Conservation (phyloP, 305 asterid genomes). For the Withania somnifera region DNA sequence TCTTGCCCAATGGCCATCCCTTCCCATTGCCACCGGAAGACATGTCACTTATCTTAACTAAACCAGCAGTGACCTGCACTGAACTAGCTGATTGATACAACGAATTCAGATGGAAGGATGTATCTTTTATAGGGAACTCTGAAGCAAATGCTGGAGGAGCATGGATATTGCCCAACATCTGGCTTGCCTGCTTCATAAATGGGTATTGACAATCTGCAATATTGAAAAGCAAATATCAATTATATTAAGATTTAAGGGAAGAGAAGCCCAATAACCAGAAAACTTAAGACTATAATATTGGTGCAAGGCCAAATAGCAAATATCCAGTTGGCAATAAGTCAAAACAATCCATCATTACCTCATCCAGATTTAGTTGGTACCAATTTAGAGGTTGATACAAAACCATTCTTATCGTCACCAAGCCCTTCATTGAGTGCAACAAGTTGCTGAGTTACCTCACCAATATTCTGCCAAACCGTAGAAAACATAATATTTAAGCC, state of each 20-base stretch:
- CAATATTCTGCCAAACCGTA: slow-evolving; percentile 23
- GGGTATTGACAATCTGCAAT: slow-evolving; percentile 50
- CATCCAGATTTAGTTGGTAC: slow-evolving; percentile 25
- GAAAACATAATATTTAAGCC: neutral
- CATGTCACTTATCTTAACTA: slow-evolving; percentile 48
- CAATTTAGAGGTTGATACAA: slow-evolving; percentile 24
- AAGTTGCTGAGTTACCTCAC: slow-evolving; percentile 22
- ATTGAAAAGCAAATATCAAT: neutral
- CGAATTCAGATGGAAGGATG: slow-evolving; percentile 30
- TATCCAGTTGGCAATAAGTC: neutral
- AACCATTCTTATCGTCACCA: slow-evolving; percentile 14
- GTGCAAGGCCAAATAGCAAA: neutral
- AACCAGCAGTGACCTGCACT: slow-evolving; percentile 60
- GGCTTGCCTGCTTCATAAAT: slow-evolving; percentile 55
- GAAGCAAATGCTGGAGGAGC: slow-evolving; percentile 87
- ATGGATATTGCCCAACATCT: slow-evolving; percentile 60
- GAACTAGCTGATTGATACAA: slow-evolving; percentile 45
- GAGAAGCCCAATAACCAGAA: neutral
- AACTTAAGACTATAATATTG: neutral
- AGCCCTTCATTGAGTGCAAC: slow-evolving; percentile 20
- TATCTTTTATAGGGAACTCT: slow-evolving; percentile 61
- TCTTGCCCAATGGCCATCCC: slow-evolving; percentile 34
- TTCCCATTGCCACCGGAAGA: slow-evolving; percentile 16
- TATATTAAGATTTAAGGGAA: neutral
- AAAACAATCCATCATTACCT: slow-evolving; percentile 22